phyloP scores from a whole-genome alignment of 1,139 yeast species.

The Geotrichum klebahnii region DNA sequence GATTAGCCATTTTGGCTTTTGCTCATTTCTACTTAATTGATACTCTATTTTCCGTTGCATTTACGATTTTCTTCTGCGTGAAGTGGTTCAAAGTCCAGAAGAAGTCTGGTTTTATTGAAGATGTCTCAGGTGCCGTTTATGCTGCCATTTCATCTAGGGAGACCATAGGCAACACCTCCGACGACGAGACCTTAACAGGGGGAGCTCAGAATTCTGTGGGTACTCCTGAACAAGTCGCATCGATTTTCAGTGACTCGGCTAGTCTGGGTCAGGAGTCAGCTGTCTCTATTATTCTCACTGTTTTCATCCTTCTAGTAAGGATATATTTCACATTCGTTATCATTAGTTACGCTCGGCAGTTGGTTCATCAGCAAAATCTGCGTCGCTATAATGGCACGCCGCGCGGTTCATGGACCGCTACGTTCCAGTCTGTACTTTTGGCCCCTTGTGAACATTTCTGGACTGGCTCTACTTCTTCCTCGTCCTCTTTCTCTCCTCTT shows the following conservation, averaged over 20 bases:
- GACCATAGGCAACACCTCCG: slow-evolving; percentile 18
- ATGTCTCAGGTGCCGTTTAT: slow-evolving; percentile 15
- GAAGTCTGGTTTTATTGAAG: neutral
- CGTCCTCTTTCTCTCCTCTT: slow-evolving; percentile 1
- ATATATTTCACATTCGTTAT: slow-evolving; percentile 64
- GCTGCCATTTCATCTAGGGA: slow-evolving; percentile 19
- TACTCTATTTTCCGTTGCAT: slow-evolving; percentile 60
- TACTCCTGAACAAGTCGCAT: slow-evolving; percentile 25
- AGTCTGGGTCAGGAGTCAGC: slow-evolving; percentile 67
- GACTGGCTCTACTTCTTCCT: slow-evolving; percentile 45
- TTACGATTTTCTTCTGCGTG: slow-evolving; percentile 67
- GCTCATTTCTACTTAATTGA: slow-evolving; percentile 63
- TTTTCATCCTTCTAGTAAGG: slow-evolving; percentile 52
- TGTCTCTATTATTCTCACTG: slow-evolving; percentile 56
- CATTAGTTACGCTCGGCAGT: slow-evolving; percentile 53
- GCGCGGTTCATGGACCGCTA: slow-evolving; percentile 34
- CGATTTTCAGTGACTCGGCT: slow-evolving; percentile 51
- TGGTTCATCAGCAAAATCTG: slow-evolving; percentile 38
- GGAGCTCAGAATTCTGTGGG: slow-evolving; percentile 16
- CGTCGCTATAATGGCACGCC: slow-evolving; percentile 39
- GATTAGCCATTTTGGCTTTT: slow-evolving; percentile 55
- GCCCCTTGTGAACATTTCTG: slow-evolving; percentile 37
- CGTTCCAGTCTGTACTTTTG: slow-evolving; percentile 32
- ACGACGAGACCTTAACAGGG: slow-evolving; percentile 11
- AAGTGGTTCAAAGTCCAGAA: slow-evolving; percentile 55